Conservation (phyloP, 179 eudicot species). For the Vitellaria paradoxa region DNA sequence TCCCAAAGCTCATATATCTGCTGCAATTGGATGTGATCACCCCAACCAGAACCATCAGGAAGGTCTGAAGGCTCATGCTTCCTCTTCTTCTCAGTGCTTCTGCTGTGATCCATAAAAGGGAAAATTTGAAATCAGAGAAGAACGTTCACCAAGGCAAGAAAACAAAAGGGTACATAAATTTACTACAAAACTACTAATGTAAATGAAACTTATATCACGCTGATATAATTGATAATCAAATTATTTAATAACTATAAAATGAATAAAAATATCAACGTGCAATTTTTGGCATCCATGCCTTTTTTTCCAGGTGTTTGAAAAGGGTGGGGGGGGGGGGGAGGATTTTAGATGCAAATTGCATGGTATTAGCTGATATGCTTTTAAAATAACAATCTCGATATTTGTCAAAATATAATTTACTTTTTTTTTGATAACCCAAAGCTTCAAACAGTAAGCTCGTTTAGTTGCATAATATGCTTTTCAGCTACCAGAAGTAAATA, state of each 20-base stretch:
- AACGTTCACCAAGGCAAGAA: not conserved
- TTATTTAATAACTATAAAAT: not conserved
- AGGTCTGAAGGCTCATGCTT: constrained; percentile 61
- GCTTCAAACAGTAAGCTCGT: not conserved
- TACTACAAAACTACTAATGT: not conserved
- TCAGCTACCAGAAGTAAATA: not conserved
- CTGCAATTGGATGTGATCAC: constrained; percentile 90
- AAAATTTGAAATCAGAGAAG: not conserved
- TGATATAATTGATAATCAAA: not conserved
- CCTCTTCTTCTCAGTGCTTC: constrained; percentile 82
- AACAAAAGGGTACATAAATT: not conserved
- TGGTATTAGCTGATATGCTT: not conserved
- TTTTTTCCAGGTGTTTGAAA: too few species aligned
- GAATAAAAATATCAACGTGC: too few species aligned
- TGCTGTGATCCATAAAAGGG: constrained; percentile 33
- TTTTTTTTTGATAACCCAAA: too few species aligned
- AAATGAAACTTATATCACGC: not conserved
- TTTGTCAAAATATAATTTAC: not conserved
- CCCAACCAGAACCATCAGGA: constrained; percentile 92
- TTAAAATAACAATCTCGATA: not conserved
- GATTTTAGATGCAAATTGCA: not conserved
- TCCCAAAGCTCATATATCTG: constrained; percentile 91
- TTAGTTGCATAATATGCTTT: not conserved
- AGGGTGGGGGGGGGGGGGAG: not conserved
- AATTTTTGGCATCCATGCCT: too few species aligned